Conservation (phyloP, 768 basidiomycete species). For the Coprinellus micaceus region DNA sequence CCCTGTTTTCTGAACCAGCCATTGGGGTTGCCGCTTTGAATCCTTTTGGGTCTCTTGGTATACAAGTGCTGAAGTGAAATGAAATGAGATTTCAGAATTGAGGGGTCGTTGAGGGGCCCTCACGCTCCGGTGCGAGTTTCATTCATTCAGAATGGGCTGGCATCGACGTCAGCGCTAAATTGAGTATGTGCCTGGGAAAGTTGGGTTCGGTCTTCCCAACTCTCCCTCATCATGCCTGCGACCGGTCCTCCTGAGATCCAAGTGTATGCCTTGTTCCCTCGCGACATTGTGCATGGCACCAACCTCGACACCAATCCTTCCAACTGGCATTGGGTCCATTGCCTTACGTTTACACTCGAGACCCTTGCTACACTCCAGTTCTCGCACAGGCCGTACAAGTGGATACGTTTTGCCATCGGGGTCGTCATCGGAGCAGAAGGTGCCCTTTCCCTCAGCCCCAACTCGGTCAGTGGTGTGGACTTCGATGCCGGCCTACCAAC, state of each 20-base stretch:
- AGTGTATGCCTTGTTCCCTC: constrained; percentile 9
- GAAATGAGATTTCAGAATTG: too few relatives aligned
- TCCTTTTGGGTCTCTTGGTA: too few relatives aligned
- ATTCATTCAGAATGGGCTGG: too few relatives aligned
- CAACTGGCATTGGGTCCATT: constrained; percentile 7
- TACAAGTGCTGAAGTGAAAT: too few relatives aligned
- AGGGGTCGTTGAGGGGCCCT: too few relatives aligned
- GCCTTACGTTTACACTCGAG: background rate
- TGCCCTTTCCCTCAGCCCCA: constrained; percentile 13
- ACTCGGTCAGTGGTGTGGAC: constrained; percentile 11
- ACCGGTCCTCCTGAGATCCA: background rate
- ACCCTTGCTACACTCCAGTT: constrained; percentile 11
- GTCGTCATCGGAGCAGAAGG: constrained; percentile 18
- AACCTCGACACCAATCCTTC: constrained; percentile 3
- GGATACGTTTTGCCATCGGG: constrained; percentile 20
- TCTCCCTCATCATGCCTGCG: too few relatives aligned
- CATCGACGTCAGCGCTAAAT: too few relatives aligned
- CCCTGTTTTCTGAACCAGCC: too few relatives aligned
- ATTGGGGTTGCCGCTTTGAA: too few relatives aligned
- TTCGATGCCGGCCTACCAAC: constrained; percentile 2
- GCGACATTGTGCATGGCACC: background rate
- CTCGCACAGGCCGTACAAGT: constrained; percentile 17
- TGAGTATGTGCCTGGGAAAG: too few relatives aligned
- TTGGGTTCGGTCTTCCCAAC: too few relatives aligned
- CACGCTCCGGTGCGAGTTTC: too few relatives aligned